Base-by-base conservation (phyloP, 2,329 filamentous ascomycete genomes). In the Dactylellina sp. region DNA sequence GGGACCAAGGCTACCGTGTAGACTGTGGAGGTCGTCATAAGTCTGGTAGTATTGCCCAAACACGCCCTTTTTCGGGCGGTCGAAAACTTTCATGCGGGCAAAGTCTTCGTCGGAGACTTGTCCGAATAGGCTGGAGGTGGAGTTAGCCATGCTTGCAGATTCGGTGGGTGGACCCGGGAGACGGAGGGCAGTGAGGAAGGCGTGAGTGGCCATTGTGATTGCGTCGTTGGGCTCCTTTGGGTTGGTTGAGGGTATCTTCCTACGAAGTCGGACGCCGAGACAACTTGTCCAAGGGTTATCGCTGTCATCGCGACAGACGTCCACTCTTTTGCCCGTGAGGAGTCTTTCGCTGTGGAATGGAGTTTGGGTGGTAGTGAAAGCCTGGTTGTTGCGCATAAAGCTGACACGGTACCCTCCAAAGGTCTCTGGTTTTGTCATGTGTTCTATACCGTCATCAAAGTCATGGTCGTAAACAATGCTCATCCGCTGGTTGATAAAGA, bases 361-460 rank as follows among this genome's bases (percentile, higher is more conserved):
- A n/a, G 40, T 72, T 22, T 60, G 24, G n/a, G 68, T 57, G 5
- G 68, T 53, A 12, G 68, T 72, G 53, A 72, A 72, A 6, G 60
- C 46, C 24, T 55, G 60, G 6, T 56, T 65, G 46, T 72, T 65
- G 37, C 39, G 59, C 68, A 72, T 72, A 44, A 65, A 72, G 47
- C 68, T 72, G 39, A 72, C 68, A 4, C 53, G 60, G 32, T 65
- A 72, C 0, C 68, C 68, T 6, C 68, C 68, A 56, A 72, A 72
- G n/a, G 68, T 72, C 55, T 72, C 68, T n/a, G 68, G 68, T 20
- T 65, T 64, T 1, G 68, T 72, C 68, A 72, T 72, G 40, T 72
- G 68, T 46, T 72, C 60, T n/a, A 72, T 20, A 7, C 68, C 68
- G 18, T 65, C 37, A 28, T 72, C 68, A 32, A 72, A 72, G 22